Evolutionary conservation across 345 rosid species (phyloP).

Genomic region (Lepidium sativum): DNA sequence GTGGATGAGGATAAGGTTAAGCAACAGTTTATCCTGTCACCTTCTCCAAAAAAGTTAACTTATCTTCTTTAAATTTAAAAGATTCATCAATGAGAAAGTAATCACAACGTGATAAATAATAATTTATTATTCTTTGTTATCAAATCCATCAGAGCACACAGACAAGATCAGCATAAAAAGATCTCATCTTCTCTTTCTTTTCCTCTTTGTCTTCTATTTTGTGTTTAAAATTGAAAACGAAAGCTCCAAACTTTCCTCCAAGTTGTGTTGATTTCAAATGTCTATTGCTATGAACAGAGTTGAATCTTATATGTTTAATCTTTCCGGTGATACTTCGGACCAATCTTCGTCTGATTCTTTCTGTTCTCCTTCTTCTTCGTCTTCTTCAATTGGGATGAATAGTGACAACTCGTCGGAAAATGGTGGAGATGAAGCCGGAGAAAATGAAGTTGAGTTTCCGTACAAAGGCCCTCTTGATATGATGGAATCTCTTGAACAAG

Average conservation of each 20-base stretch:
- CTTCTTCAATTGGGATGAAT: slow-evolving; percentile 56
- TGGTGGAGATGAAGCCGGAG: slow-evolving; percentile 30
- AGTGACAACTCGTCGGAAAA: slow-evolving; percentile 40
- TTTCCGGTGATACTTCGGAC: slow-evolving; percentile 3
- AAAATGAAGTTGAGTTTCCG: slow-evolving; percentile 52
- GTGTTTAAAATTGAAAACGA: not conserved
- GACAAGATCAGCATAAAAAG: slow-evolving; percentile 15
- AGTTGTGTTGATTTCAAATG: not conserved
- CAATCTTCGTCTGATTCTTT: slow-evolving; percentile 22
- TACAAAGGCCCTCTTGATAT: slow-evolving; percentile 43
- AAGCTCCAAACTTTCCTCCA: not conserved
- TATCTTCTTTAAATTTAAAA: not conserved
- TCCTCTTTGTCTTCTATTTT: not conserved
- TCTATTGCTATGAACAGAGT: slow-evolving; percentile 29
- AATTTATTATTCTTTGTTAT: not conserved
- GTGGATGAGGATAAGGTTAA: slow-evolving; percentile 25
- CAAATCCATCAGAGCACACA: slow-evolving; percentile 7
- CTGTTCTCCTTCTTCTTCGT: slow-evolving; percentile 26
- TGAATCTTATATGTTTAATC: slow-evolving; percentile 22
- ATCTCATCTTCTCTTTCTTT: slow-evolving; percentile 11
- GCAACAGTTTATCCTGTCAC: slow-evolving; percentile 18
- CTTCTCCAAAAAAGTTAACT: not conserved
- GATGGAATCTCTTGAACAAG: slow-evolving; percentile 59
- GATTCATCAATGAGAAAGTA: not conserved
- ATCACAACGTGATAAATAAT: slow-evolving; percentile 18